Conservation (phyloP, 164 flowering plant genomes). For the Nelumbo lutea region DNA sequence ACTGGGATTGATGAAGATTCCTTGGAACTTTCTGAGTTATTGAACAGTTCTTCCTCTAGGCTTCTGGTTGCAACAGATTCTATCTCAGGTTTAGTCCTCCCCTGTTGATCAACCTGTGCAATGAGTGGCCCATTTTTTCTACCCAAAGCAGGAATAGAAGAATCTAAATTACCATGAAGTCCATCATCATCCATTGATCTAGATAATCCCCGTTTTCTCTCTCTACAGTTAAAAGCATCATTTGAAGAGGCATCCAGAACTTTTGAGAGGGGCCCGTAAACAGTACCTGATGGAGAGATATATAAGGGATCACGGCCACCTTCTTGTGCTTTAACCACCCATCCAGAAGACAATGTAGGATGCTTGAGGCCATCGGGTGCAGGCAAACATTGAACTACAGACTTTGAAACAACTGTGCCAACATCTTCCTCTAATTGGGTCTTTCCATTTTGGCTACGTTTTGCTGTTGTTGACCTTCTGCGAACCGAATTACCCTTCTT, state of each 20-base stretch:
- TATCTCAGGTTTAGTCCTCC: neutral
- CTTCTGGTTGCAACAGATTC: neutral
- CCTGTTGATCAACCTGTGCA: neutral
- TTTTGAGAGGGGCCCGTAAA: constrained; percentile 15
- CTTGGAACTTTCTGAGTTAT: neutral
- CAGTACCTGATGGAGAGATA: constrained; percentile 21
- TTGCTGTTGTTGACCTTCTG: neutral
- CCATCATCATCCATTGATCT: neutral
- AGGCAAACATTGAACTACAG: constrained; percentile 1
- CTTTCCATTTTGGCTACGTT: neutral
- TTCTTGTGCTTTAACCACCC: constrained; percentile 10
- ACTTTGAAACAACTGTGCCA: neutral
- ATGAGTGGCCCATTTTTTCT: neutral
- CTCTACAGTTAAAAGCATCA: constrained; percentile 2
- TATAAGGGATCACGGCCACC: constrained; percentile 1
- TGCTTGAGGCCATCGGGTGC: constrained; percentile 7
- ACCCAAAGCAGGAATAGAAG: neutral
- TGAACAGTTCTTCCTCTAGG: neutral
- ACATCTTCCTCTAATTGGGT: neutral
- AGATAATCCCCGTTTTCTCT: constrained; percentile 7
- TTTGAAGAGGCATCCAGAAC: constrained; percentile 15
- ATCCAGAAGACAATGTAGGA: constrained; percentile 14
- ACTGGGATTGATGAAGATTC: neutral
- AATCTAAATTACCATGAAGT: neutral
- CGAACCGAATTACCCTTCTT: neutral